Conservation (phyloP, 1,139 yeast genomes). For the Saccharomyces hybrid region DNA sequence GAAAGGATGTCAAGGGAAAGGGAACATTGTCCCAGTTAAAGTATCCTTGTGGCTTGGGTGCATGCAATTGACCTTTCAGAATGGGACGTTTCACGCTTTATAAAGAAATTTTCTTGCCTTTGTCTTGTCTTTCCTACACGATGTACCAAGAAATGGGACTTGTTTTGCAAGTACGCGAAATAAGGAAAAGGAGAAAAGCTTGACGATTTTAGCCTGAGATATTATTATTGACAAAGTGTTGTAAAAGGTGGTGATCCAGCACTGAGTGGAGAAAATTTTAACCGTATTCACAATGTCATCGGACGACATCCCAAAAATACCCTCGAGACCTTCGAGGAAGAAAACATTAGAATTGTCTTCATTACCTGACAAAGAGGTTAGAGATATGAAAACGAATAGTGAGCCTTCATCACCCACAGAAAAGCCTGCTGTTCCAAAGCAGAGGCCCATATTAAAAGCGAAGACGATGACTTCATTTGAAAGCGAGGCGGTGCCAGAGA, state of each 20-base stretch:
- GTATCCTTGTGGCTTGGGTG: too few relatives aligned
- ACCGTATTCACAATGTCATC: background rate
- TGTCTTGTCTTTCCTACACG: too few relatives aligned
- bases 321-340: constrained; percentile 15
- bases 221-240: background rate
- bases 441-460: constrained; percentile 13
- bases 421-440: constrained; percentile 13
- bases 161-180: too few relatives aligned
- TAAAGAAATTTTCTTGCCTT: too few relatives aligned
- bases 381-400: background rate
- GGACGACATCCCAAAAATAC: constrained; percentile 13
- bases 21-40: too few relatives aligned
- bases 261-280: background rate
- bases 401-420: background rate
- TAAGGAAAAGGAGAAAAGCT: background rate
- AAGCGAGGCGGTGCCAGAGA: background rate
- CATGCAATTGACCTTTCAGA: too few relatives aligned
- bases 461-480: constrained; percentile 4
- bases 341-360: constrained; percentile 1
- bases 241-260: too few relatives aligned
- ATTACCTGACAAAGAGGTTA: background rate
- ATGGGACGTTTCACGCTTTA: too few relatives aligned
- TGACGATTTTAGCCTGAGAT: background rate
- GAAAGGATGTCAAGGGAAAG: too few relatives aligned
- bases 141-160: too few relatives aligned